These are phyloP conservation scores for Syzygium syzygioides DNA, from an alignment of 441 rosid genomes.

Conservation along the genomic window DNA sequence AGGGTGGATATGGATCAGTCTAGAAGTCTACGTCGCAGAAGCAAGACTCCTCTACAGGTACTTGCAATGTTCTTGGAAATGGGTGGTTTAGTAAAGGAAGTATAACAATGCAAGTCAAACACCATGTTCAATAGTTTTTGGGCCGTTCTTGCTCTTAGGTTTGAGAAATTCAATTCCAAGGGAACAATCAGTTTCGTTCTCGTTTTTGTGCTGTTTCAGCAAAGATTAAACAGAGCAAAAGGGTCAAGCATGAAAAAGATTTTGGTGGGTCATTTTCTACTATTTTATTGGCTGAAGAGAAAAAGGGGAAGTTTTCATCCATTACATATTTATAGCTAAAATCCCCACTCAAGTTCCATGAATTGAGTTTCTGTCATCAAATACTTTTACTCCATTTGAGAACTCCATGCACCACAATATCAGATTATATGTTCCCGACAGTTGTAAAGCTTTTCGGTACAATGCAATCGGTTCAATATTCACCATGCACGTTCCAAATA, in stretches of 20 bases:
- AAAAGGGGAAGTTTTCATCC: background rate
- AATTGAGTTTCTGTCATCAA: background rate
- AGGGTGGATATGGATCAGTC: background rate
- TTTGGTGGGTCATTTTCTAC: background rate
- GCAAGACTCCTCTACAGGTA: background rate
- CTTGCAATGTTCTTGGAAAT: background rate
- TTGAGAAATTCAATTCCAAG: background rate
- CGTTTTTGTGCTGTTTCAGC: background rate
- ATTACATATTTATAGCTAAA: background rate
- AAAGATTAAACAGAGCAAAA: background rate
- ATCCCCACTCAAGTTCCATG: background rate
- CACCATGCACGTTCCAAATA: background rate
- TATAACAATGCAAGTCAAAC: background rate
- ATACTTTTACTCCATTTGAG: background rate
- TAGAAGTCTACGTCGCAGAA: background rate
- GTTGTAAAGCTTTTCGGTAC: background rate
- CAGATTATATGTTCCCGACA: background rate
- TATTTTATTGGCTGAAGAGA: background rate
- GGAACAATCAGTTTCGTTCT: background rate
- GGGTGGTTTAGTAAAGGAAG: background rate
- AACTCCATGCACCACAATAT: background rate
- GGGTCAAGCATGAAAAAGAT: background rate
- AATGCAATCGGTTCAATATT: background rate
- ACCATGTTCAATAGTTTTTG: background rate
- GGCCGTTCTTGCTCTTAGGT: background rate